Conservation (phyloP, 1,139 yeast species). For the Magnusiomyces fungicola region DNA sequence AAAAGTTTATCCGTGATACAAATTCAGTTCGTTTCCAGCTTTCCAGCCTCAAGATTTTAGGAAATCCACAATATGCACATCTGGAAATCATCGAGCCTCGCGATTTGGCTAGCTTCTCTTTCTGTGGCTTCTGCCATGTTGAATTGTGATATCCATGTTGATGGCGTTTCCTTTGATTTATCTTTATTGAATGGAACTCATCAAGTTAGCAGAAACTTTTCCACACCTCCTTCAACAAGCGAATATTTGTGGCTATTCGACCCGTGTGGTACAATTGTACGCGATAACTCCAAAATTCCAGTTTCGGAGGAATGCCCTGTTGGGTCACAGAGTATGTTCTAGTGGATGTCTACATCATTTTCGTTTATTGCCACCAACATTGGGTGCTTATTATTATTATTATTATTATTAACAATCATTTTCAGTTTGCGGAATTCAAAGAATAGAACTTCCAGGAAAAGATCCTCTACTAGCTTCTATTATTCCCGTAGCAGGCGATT, state of each 20-base stretch:
- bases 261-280: slow-evolving; percentile 48
- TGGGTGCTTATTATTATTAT: too few relatives aligned
- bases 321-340: slow-evolving; percentile 44
- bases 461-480: slow-evolving; percentile 46
- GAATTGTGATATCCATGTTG: slow-evolving; percentile 42
- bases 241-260: slow-evolving; percentile 61
- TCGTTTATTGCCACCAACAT: too few relatives aligned
- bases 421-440: slow-evolving; percentile 37
- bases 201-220: not conserved
- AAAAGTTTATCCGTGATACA: too few relatives aligned
- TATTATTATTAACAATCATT: not conserved
- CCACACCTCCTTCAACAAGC: slow-evolving; percentile 73
- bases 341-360: not conserved
- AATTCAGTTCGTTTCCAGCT: too few relatives aligned
- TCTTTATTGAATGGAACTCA: slow-evolving; percentile 26
- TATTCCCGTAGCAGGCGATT: slow-evolving; percentile 40
- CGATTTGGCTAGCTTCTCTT: too few relatives aligned
- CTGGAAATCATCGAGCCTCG: too few relatives aligned
- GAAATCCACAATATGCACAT: too few relatives aligned
- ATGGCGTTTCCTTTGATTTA: slow-evolving; percentile 38
- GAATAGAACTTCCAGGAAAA: slow-evolving; percentile 40
- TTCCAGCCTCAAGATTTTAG: too few relatives aligned
- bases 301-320: slow-evolving; percentile 47
- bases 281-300: slow-evolving; percentile 15
- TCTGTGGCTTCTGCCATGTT: slow-evolving; percentile 29